phyloP scores from a whole-genome alignment of 176 grass and related monocot species.

The Stipa capillata region DNA sequence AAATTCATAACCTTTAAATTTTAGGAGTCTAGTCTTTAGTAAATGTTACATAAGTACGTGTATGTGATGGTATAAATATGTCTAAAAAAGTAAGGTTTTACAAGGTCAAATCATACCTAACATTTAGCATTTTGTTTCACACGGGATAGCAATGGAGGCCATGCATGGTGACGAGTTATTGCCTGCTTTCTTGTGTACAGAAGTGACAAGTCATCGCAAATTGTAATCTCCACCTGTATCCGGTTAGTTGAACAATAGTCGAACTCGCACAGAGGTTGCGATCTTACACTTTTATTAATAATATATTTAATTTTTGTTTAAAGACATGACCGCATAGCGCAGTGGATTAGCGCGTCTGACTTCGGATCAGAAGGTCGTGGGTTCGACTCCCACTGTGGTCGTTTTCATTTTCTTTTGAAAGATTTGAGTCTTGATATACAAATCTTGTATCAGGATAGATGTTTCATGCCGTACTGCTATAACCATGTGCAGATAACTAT shows the following conservation, averaged over 20 bases:
- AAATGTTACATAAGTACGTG: no score
- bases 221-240: no score
- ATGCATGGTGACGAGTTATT: background rate
- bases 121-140: background rate
- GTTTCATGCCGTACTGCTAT: no score
- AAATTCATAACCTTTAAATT: no score
- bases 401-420: fast-evolving
- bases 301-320: background rate
- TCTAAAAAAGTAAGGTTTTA: no score
- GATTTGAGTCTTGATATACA: background rate
- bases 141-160: background rate
- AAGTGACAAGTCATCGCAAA: background rate
- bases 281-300: no score
- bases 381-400: slow-evolving; percentile 99
- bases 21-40: no score
- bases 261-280: no score
- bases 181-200: background rate
- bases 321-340: slow-evolving; percentile 92
- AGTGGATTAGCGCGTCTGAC: slow-evolving; percentile 99
- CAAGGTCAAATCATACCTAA: background rate
- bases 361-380: slow-evolving; percentile 99
- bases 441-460: no score
- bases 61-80: no score
- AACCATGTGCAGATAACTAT: no score
- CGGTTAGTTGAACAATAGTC: no score